A percentile compares a stretch with the other conserved stretches of the same genome.
phyloP scores from a whole-genome alignment of 2,329 filamentous ascomycete species.

The Eurotiales sp. region DNA sequence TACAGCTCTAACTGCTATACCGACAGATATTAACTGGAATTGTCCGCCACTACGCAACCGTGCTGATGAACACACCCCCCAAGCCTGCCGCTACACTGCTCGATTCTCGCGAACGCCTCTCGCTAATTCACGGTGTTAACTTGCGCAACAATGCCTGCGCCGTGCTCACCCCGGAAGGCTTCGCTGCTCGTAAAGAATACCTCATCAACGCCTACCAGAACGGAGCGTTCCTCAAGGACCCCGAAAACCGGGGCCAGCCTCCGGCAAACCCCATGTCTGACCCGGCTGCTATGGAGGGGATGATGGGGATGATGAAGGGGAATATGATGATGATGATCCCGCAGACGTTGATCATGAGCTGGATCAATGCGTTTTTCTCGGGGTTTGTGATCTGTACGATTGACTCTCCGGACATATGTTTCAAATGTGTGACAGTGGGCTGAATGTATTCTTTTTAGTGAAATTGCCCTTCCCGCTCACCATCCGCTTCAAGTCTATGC shows the following conservation, averaged over 20 bases:
- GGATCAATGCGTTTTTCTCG: constrained; percentile 99
- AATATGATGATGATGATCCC: constrained; percentile 99
- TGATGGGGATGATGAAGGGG: constrained; percentile 99
- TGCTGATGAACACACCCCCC: constrained; percentile 80
- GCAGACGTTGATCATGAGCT: constrained; percentile 98
- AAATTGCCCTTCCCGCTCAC: constrained; percentile 97
- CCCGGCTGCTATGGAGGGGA: constrained; percentile 95
- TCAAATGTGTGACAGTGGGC: too few relatives aligned
- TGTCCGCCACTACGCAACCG: constrained; percentile 90
- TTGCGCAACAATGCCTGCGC: constrained; percentile 79
- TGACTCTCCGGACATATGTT: too few relatives aligned
- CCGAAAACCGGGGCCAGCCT: constrained; percentile 78
- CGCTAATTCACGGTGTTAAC: constrained; percentile 76
- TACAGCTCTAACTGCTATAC: too few relatives aligned
- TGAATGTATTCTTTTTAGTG: constrained; percentile 50
- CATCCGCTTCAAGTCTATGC: constrained; percentile 99
- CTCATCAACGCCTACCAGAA: constrained; percentile 78
- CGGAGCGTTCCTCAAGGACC: constrained; percentile 85
- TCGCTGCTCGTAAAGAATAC: constrained; percentile 74
- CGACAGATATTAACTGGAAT: constrained; percentile 81
- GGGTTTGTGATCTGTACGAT: constrained; percentile 89
- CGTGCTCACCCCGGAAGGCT: constrained; percentile 72
- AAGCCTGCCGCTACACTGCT: constrained; percentile 67
- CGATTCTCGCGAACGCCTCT: constrained; percentile 72
- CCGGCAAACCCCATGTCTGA: constrained; percentile 93